phyloP scores from a whole-genome alignment of 129 eudicot genomes.

The Flaveria ramosissima region DNA sequence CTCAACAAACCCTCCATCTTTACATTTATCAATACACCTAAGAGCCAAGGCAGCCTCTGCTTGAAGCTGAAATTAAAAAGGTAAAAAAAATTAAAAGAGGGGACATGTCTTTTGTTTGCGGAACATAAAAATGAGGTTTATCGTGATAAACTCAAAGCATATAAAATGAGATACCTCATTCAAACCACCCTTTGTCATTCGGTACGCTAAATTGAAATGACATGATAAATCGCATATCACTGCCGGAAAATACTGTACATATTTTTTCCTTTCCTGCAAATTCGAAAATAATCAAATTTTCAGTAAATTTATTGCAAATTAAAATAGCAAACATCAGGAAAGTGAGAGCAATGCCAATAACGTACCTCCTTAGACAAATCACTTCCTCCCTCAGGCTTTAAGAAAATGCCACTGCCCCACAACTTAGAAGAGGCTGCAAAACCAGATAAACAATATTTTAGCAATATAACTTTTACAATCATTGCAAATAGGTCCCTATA shows the following conservation, averaged over 20 bases:
- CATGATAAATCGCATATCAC: constrained; percentile 70
- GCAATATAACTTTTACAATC: constrained; percentile 15
- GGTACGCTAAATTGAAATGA: constrained; percentile 69
- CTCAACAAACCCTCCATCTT: constrained; percentile 82
- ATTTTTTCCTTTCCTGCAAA: constrained; percentile 64
- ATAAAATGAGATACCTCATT: constrained; percentile 55
- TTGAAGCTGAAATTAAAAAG: constrained; percentile 54
- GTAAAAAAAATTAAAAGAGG: background rate
- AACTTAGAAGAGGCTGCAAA: constrained; percentile 73
- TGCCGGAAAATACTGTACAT: constrained; percentile 59
- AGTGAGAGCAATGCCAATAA: constrained; percentile 9
- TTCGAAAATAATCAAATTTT: constrained; percentile 16
- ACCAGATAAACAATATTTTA: background rate
- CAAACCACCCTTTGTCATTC: constrained; percentile 66
- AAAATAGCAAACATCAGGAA: constrained; percentile 19
- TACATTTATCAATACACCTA: constrained; percentile 59
- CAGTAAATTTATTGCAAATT: background rate
- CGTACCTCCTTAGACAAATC: constrained; percentile 63
- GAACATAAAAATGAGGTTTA: constrained; percentile 14
- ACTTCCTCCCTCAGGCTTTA: constrained; percentile 53
- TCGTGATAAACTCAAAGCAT: background rate
- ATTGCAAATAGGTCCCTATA: constrained; percentile 15
- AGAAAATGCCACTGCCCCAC: constrained; percentile 75
- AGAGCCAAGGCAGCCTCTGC: constrained; percentile 77
- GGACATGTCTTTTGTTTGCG: background rate